Base-by-base conservation (phyloP, 805 yeast genomes). In the Saturnispora sekii region DNA sequence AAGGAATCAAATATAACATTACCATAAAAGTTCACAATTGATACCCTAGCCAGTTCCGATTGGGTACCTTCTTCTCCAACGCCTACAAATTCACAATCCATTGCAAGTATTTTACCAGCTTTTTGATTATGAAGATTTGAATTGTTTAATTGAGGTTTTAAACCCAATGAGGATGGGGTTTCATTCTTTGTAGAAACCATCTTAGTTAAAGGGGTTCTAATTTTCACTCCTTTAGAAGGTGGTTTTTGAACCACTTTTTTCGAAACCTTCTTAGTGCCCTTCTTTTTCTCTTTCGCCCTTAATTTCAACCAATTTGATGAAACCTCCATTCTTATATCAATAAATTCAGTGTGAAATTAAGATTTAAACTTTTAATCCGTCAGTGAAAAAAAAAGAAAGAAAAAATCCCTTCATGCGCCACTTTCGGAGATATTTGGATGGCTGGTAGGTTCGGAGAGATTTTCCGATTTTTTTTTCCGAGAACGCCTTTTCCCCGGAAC, bases 41-140 rank as follows among this genome's bases (percentile, higher is more conserved):
- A 86, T 0, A 88, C 93, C 52, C 97, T 71, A 0, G 95, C 97
- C 12, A 89, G 66, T 1, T 80, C 90, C 5, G 87, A 78, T 38
- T 70, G 76, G 9, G 59, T 48, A 5, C 94, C 94, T 9, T 78
- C 80, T 5, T 73, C 75, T 0, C 96, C 96, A 2, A 84, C 81
- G 10, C 96, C 96, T 2, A 89, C 97, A 68, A 89, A 88, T 55
- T 89, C 97, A 66, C 97, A 88, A 63, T 89, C 97, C 49, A 89
- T 76, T 1, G 96, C 86, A 2, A 88, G 48, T 53, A 74, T 88
- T 54, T 74, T 82, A 1, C 96, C 96, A 1, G 78, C 66, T 37
- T 72, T 70, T 30, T 38, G 44, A 21, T 48, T 36, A 5, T 40
- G 35, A 15, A 28, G 21, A 3, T 36, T 38, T 12, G 42, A 10